phyloP scores from a whole-genome alignment of 2,329 filamentous ascomycete genomes.

The Zasmidium angulare region DNA sequence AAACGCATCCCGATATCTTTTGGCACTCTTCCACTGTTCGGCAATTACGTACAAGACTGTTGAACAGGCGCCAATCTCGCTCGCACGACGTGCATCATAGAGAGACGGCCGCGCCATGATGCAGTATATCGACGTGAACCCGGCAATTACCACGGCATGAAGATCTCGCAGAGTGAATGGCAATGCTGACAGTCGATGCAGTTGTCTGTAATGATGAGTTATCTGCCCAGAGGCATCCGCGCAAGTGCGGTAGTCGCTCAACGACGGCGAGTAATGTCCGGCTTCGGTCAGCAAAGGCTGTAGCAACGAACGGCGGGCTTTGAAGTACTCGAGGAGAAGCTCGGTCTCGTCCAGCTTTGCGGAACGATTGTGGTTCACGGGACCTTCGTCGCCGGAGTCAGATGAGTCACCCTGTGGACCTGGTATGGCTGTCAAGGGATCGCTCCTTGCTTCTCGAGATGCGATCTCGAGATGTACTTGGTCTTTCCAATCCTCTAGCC shows the following conservation, averaged over 20 bases:
- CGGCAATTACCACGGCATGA: not conserved
- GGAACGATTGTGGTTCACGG: too few relatives aligned
- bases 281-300: not conserved
- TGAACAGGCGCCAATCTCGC: not conserved
- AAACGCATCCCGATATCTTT: not conserved
- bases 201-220: not conserved
- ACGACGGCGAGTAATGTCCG: not conserved
- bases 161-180: not conserved
- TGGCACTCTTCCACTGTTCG: not conserved
- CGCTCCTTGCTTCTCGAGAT: not conserved
- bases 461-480: not conserved
- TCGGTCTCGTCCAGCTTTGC: not conserved
- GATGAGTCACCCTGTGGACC: not conserved
- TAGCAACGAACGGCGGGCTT: not conserved
- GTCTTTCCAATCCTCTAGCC: not conserved
- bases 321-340: not conserved
- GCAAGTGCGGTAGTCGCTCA: not conserved
- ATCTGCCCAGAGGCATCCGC: not conserved
- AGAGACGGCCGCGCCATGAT: not conserved
- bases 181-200: not conserved
- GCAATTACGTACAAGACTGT: not conserved
- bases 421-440: not conserved
- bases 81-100: not conserved
- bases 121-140: not conserved
- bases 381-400: not conserved